Evolutionary conservation across 192 early-diverging fungal species (phyloP).

Genomic region (Coemansia sp.): DNA sequence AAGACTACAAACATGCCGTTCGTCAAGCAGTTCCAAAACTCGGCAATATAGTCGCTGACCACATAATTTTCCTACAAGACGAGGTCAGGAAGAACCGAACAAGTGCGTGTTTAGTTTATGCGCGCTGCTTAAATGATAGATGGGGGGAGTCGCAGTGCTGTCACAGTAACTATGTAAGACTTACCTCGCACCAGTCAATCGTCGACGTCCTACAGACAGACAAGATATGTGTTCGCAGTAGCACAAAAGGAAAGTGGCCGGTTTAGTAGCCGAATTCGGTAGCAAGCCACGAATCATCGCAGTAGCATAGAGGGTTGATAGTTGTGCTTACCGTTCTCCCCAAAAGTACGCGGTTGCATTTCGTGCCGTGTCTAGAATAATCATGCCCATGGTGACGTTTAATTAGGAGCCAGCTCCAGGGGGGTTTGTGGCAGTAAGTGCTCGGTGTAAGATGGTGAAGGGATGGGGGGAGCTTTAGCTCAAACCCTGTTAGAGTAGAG

Average conservation of each 20-base stretch:
- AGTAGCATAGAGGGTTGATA: not conserved
- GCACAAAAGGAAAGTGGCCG: not conserved
- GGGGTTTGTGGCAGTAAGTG: not conserved
- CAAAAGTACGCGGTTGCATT: constrained; percentile 48
- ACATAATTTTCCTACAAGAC: constrained; percentile 69
- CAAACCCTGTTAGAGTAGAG: not conserved
- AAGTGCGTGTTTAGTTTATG: not conserved
- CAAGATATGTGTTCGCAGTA: not conserved
- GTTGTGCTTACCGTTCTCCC: constrained; percentile 50
- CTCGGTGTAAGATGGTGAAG: not conserved
- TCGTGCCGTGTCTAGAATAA: constrained; percentile 38
- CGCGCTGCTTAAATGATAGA: not conserved
- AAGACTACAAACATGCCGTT: constrained; percentile 66
- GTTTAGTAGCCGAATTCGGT: constrained; percentile 10
- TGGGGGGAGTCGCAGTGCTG: no score
- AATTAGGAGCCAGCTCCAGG: constrained; percentile 2
- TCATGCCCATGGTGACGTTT: constrained; percentile 47
- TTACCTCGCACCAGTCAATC: constrained; percentile 80
- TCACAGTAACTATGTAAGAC: not conserved
- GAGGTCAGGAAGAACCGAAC: not conserved
- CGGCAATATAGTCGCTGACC: constrained; percentile 71
- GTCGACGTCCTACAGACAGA: constrained; percentile 60
- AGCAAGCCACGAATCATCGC: no score
- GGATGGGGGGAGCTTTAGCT: not conserved
- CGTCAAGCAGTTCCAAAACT: constrained; percentile 77